Evolutionary conservation across 169 alveolate genomes (phyloP), one percentile per base, ranked within the genome.

Genomic region (Babesia bovis): DNA sequence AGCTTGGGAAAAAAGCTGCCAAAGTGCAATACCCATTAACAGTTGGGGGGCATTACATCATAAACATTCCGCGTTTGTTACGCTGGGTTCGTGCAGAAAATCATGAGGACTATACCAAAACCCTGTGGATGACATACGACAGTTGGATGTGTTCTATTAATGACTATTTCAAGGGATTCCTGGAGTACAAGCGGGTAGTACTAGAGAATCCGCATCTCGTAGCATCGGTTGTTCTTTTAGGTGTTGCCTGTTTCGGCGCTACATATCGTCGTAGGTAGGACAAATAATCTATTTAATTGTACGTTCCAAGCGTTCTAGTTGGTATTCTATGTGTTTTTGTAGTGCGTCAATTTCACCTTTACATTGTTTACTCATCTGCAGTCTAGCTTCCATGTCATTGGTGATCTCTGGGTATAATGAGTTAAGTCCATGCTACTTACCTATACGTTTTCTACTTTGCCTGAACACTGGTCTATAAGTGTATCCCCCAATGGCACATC

Each of bases 401-500:
- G 45, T 76, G 41, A 42, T 67, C 26, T 33, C 85, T 76, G 72
- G 4, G 25, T 49, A n/a, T 3, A 7, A 26, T 26, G 17, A 19
- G 5, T 47, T 47, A 5, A 5, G 17, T 26, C 32, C 55, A 5
- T 47, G 55, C 19, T 19, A 47, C 55, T 26, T 26, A 73, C 84
- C 75, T 73, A 47, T 47, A 21, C 58, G 30, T 41, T 60, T 23
- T 25, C 53, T 41, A 53, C 71, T 49, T 61, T 78, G 87, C 25
- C 71, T 56, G 36, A 44, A 67, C 1, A 78, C 83, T 26, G 59
- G 56, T 32, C 77, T 21, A 57, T 78, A 78, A 4, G 69, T 17
- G 57, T 67, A 67, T n/a, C 49, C 70, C 7, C 87, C 87, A 17
- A 78, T 17, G 21, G 66, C 76, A 45, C 73, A 51, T 26, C 87